Evolutionary conservation across 768 basidiomycete species (phyloP), one percentile per base, ranked within the genome.

Genomic region (Panellus pusillus): DNA sequence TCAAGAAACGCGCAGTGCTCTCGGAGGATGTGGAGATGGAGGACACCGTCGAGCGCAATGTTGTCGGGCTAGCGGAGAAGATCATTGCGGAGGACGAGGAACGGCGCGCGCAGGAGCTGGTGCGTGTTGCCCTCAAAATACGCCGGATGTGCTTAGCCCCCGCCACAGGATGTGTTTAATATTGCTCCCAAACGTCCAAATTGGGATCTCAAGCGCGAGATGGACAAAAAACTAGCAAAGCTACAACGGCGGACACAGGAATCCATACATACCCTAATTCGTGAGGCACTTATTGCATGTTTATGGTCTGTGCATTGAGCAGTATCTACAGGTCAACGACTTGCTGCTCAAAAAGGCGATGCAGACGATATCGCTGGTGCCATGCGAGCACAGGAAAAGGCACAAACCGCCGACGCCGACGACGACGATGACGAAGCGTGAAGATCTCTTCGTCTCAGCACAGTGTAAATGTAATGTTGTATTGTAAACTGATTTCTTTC

Each of bases 131-230:
- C 6, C 36, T 4, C 37, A 29, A 35, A 6, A 3, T 19, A 40
- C 44, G 49, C 27, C 45, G 41, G 19, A 40, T 47, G n/a, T 47
- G 36, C 24, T 35, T 39, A 32, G 44, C 47, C 58, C 19, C 32
- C 43, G 31, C 44, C 68, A 29, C 65, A 96, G 94, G 92, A 96
- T 67, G 77, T 97, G 41, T 91, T 97, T 68, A 98, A 97, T 66
- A 98, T 99, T 62, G 95, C 94, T 19, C 97, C 97, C 4, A 98
- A 95, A 79, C 82, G 94, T 43, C 87, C 92, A 9, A 98, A 96
- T 70, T 96, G 93, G 94, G 93, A 96, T 68, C 76, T 97, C 63
- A 95, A 94, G 69, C 83, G 93, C 52, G 93, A 98, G 63, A 84
- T 95, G 73, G 91, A 95, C 52, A 92, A 89, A 74, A 93, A 91